Conservation (phyloP, 208 protist genomes). For the Phytomonas sp. region DNA sequence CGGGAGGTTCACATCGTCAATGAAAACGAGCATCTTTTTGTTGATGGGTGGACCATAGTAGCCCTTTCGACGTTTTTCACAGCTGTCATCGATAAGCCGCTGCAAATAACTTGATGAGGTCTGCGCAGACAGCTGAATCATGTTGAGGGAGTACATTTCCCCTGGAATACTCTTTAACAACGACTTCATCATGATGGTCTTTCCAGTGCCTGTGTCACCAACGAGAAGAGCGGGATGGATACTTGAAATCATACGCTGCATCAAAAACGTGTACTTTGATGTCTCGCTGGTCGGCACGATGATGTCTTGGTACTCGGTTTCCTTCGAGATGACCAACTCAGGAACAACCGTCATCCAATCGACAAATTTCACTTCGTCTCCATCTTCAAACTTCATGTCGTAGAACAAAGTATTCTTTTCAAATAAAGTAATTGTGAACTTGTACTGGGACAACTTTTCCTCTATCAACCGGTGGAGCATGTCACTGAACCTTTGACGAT, state of each 20-base stretch:
- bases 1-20: constrained; percentile 96
- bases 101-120: constrained; percentile 90
- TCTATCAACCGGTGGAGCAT: constrained; percentile 63
- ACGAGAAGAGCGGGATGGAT: constrained; percentile 82
- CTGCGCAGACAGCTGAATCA: constrained; percentile 94
- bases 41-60: constrained; percentile 93
- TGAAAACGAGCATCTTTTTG: constrained; percentile 93
- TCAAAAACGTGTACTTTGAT: constrained; percentile 87
- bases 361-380: constrained; percentile 63
- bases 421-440: constrained; percentile 62
- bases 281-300: constrained; percentile 94
- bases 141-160: constrained; percentile 77
- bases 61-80: constrained; percentile 93
- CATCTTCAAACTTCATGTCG: constrained; percentile 68
- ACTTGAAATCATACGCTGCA: constrained; percentile 76
- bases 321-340: constrained; percentile 72
- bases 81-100: constrained; percentile 90
- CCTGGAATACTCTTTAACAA: constrained; percentile 74
- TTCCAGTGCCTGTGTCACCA: constrained; percentile 94
- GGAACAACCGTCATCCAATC: constrained; percentile 78
- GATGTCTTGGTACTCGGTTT: constrained; percentile 89
- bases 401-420: constrained; percentile 82
- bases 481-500: constrained; percentile 71
- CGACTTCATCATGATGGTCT: constrained; percentile 92
- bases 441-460: constrained; percentile 24